phyloP scores from a whole-genome alignment of 129 eudicot species.

The Flaveria linearis region DNA sequence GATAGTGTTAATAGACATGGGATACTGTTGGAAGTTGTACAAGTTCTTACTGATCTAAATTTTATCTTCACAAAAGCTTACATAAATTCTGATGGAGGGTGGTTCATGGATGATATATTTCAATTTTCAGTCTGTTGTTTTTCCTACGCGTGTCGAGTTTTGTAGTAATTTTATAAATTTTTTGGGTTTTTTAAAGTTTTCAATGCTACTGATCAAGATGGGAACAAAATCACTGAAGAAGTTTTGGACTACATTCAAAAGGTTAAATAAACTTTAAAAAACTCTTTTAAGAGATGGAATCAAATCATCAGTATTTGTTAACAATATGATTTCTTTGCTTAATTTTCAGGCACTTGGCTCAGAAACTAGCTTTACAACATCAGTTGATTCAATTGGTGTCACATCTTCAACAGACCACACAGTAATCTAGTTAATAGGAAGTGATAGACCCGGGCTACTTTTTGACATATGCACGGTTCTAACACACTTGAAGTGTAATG shows the following conservation, averaged over 20 bases:
- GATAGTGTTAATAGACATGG: constrained; percentile 80
- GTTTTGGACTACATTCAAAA: constrained; percentile 78
- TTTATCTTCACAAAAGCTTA: constrained; percentile 80
- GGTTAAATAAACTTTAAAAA: constrained; percentile 34
- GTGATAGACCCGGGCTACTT: background rate
- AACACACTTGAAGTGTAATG: too few species aligned
- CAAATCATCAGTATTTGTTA: background rate
- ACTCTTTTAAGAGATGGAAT: background rate
- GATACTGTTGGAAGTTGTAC: constrained; percentile 47
- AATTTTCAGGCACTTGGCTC: constrained; percentile 74
- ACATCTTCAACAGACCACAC: constrained; percentile 69
- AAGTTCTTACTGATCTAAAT: constrained; percentile 91
- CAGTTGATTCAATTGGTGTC: constrained; percentile 79
- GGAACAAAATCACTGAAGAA: constrained; percentile 85
- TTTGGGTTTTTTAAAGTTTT: constrained; percentile 48
- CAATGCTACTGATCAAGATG: constrained; percentile 91
- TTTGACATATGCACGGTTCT: too few species aligned
- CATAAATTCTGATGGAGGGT: constrained; percentile 98
- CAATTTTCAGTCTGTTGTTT: background rate
- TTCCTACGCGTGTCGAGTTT: background rate
- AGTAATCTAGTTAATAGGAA: constrained; percentile 77
- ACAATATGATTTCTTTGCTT: background rate
- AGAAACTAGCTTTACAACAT: constrained; percentile 71
- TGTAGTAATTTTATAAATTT: background rate
- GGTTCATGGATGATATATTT: constrained; percentile 97